These are phyloP conservation scores for Coemansia sp. DNA, from an alignment of 192 early-diverging fungal genomes.

Conservation along the genomic window DNA sequence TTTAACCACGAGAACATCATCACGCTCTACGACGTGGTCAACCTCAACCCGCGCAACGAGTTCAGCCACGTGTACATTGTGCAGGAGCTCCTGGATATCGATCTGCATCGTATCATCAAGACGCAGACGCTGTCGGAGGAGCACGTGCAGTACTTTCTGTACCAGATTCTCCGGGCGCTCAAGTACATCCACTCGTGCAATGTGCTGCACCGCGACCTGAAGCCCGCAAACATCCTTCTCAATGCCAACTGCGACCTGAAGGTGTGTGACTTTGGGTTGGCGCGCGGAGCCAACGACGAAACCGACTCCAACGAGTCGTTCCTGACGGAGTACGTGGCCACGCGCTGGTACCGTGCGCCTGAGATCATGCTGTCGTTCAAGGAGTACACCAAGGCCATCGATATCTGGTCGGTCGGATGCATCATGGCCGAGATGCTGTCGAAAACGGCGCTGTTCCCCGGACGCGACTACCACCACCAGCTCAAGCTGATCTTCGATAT, in stretches of 20 bases:
- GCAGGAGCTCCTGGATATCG: constrained; percentile 85
- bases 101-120: constrained; percentile 87
- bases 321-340: constrained; percentile 96
- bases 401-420: constrained; percentile 91
- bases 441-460: constrained; percentile 79
- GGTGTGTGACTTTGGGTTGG: constrained; percentile 99
- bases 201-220: constrained; percentile 93
- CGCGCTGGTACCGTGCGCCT: constrained; percentile 92
- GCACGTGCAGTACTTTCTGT: constrained; percentile 89
- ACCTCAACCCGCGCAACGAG: constrained; percentile 50
- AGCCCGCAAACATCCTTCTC: constrained; percentile 95
- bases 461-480: constrained; percentile 94
- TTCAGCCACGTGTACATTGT: constrained; percentile 58
- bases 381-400: constrained; percentile 98
- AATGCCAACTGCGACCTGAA: constrained; percentile 98
- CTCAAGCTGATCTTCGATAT: constrained; percentile 93
- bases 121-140: constrained; percentile 81
- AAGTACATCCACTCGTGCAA: constrained; percentile 94
- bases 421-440: constrained; percentile 84
- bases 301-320: constrained; percentile 80
- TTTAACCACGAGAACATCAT: constrained; percentile 80
- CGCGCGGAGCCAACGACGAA: constrained; percentile 83
- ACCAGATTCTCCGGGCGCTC: constrained; percentile 84
- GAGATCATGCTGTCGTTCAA: constrained; percentile 97
- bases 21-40: constrained; percentile 53